Base-by-base conservation (phyloP, 1,284 basidiomycete species). In the Xerocomus tenax region DNA sequence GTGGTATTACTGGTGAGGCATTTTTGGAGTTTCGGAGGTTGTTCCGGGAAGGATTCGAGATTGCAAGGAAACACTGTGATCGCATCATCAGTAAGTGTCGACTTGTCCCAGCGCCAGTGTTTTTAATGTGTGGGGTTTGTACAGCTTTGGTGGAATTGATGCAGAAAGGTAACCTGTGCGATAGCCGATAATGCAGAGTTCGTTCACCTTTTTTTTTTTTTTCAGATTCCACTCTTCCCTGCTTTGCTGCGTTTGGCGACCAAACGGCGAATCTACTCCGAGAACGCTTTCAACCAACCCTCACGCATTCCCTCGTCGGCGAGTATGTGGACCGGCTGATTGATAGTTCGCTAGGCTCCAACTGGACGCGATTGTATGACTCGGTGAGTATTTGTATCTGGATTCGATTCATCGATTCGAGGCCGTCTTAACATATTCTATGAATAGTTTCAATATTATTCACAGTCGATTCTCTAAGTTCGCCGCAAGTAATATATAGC, bases 41-140 rank as follows among this genome's bases (percentile, higher is more conserved):
- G 47, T 97, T 98, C 73, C 85, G 83, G 55, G 86, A 93, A 63
- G 93, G 93, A 18, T 99, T 98, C 64, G 86, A 95, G 61, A 87
- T 87, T 36, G 90, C 90, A 32, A 74, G 96, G 57, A 98, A 98
- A 69, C 93, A 98, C 60, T 96, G 95, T 53, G 96, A 98, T 68
- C 79, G 94, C 57, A 89, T 99, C 61, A 87, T 97, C 65, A 96
- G 89, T 91, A 60, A 66, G 87, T 78, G 15, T 10, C 32, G 12
- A 49, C 42, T 44, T 3, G 13, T 53, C 36, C 36, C 10, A 16
- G 34, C 41, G 25, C 42, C 50, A 32, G 50, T 32, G 16, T 21
- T 34, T 26, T 44, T 49, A n/a, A 61, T 47, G 18, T 43, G 30
- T 45, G 28, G n/a, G 5, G 38, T 13, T 50, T 19, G 13, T 41